These are phyloP conservation scores for Suillus spraguei DNA, from an alignment of 768 basidiomycete genomes.

Conservation along the genomic window DNA sequence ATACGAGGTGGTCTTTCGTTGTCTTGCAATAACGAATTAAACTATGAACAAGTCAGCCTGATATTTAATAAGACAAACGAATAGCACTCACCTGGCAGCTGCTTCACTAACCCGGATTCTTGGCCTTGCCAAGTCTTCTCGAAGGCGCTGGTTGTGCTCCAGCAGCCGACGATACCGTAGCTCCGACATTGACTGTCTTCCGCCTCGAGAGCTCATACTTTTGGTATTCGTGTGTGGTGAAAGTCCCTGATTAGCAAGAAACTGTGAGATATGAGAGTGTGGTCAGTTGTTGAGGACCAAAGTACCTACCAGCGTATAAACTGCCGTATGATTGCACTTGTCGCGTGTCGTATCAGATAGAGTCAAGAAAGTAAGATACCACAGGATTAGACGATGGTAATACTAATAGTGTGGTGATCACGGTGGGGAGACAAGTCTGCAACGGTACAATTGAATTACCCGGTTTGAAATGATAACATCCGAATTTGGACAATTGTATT, in stretches of 20 bases:
- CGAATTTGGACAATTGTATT: conserved; percentile 4
- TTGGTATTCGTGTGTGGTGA: conserved; percentile 9
- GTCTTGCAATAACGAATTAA: conserved; percentile 75
- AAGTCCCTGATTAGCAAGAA: conserved; percentile 1
- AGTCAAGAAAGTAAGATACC: neutral
- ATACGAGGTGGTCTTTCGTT: conserved; percentile 69
- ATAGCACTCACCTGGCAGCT: conserved; percentile 50
- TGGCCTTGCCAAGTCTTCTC: conserved; percentile 73
- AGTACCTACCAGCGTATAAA: conserved; percentile 2
- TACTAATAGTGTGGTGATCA: conserved; percentile 5
- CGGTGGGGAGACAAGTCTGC: conserved; percentile 9
- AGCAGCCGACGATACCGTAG: conserved; percentile 76
- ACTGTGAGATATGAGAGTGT: conserved; percentile 11
- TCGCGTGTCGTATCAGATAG: neutral
- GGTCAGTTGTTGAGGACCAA: neutral
- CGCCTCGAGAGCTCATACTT: conserved; percentile 63
- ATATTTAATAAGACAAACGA: conserved; percentile 2
- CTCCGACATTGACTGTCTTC: conserved; percentile 76
- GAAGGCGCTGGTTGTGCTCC: conserved; percentile 73
- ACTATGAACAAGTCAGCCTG: conserved; percentile 38
- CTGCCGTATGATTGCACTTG: neutral
- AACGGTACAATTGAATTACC: conserved; percentile 9
- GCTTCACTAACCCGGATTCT: conserved; percentile 77
- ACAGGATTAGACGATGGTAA: conserved; percentile 4
- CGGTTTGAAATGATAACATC: conserved; percentile 5